Conservation (phyloP, 306 rosid species). For the Cicer bijugum region DNA sequence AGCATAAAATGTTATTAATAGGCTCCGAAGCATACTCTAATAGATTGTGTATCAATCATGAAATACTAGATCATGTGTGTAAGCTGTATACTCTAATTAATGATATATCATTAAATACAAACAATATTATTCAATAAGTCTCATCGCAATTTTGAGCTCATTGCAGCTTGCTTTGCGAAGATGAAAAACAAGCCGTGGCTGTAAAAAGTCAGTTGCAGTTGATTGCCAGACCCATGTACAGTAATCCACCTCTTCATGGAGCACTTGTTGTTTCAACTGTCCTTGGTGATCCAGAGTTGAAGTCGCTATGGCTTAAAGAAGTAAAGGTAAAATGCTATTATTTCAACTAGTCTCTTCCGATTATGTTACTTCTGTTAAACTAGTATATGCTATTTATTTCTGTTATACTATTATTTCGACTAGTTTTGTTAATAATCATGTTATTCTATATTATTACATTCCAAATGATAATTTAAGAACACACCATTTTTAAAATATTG, state of each 20-base stretch:
- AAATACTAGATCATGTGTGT: background rate
- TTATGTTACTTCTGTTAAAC: background rate
- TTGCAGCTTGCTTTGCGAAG: conserved; percentile 85
- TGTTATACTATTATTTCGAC: background rate
- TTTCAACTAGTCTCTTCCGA: conserved; percentile 1
- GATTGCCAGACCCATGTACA: conserved; percentile 95
- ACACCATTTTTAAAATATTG: conserved; percentile 7
- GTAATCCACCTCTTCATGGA: conserved; percentile 96
- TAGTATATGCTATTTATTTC: background rate
- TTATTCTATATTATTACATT: conserved; percentile 5
- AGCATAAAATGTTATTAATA: conserved; percentile 24
- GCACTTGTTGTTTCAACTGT: conserved; percentile 79
- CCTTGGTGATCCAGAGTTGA: conserved; percentile 83
- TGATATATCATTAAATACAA: background rate
- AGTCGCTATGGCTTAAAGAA: conserved; percentile 82
- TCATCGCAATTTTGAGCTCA: conserved; percentile 5
- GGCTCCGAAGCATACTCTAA: background rate
- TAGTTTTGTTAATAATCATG: conserved; percentile 1
- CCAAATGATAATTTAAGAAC: background rate
- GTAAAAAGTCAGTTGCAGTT: conserved; percentile 93
- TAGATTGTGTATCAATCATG: background rate
- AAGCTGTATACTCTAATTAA: no score
- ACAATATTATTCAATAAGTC: background rate
- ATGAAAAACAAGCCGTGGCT: conserved; percentile 88
- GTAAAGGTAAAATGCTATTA: conserved; percentile 67